These are phyloP conservation scores for Nemania sp. DNA, from an alignment of 2,329 filamentous ascomycete genomes.

Conservation along the genomic window DNA sequence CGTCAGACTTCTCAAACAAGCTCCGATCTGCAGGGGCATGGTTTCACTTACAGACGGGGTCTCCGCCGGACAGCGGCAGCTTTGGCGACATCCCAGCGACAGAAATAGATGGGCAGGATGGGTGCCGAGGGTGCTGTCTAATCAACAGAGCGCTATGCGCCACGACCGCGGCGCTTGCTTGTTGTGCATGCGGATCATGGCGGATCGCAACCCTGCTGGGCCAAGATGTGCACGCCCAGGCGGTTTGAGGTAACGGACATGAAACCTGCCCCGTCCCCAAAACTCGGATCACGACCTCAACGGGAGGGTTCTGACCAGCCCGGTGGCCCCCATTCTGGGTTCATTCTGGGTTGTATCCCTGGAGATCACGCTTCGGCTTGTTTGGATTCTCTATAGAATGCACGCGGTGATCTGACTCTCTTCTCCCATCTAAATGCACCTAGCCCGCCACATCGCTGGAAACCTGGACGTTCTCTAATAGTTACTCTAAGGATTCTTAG, in stretches of 20 bases:
- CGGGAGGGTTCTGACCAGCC: slow-evolving; percentile 27
- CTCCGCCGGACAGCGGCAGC: slow-evolving; percentile 26
- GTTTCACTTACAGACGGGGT: slow-evolving; percentile 23
- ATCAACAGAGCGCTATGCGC: slow-evolving; percentile 40
- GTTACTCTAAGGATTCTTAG: neutral
- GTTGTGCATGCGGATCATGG: slow-evolving; percentile 32
- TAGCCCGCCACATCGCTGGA: neutral
- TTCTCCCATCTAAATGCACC: slow-evolving; percentile 2
- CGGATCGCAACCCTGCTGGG: slow-evolving; percentile 25
- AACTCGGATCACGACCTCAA: slow-evolving; percentile 42
- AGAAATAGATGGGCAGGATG: slow-evolving; percentile 38
- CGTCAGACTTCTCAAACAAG: slow-evolving; percentile 27
- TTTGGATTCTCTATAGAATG: slow-evolving; percentile 13
- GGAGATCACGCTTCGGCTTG: slow-evolving; percentile 18
- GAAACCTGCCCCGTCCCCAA: slow-evolving; percentile 44
- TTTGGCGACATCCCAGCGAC: neutral
- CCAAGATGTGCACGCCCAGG: slow-evolving; percentile 36
- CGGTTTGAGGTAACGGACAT: slow-evolving; percentile 45
- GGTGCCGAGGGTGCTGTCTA: slow-evolving; percentile 44
- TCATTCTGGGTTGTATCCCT: slow-evolving; percentile 14
- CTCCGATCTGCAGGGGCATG: slow-evolving; percentile 39
- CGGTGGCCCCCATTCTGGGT: neutral
- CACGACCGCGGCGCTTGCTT: slow-evolving; percentile 27
- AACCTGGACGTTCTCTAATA: neutral
- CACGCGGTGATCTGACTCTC: neutral